Evolutionary conservation across 225 moss, liverwort and hornwort genomes (phyloP).

Genomic region (Marchantia polymorpha): DNA sequence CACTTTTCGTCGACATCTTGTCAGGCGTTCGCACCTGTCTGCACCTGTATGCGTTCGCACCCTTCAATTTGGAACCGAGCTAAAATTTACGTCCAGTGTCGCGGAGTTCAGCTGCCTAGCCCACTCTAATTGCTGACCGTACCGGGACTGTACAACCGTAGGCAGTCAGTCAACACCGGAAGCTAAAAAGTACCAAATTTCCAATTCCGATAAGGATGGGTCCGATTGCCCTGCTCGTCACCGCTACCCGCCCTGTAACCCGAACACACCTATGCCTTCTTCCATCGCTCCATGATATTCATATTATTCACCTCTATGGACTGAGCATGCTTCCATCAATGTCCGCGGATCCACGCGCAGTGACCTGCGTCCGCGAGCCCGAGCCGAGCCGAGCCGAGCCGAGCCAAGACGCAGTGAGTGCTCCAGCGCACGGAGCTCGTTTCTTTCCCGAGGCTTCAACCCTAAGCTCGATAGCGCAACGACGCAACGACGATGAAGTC

Average conservation of each 20-base stretch:
- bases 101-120: slow-evolving; percentile 2
- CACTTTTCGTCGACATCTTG: slow-evolving; percentile 66
- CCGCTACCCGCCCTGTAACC: slow-evolving; percentile 26
- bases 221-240: slow-evolving; percentile 1
- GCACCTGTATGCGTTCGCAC: slow-evolving; percentile 1
- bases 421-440: not conserved
- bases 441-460: slow-evolving; percentile 6
- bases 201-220: slow-evolving; percentile 7
- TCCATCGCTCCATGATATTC: slow-evolving; percentile 42
- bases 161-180: not conserved
- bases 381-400: not conserved
- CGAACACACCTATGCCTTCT: slow-evolving; percentile 36
- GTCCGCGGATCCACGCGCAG: not conserved
- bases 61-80: slow-evolving; percentile 12
- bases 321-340: slow-evolving; percentile 31
- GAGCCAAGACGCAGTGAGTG: not conserved
- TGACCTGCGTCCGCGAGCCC: too few relatives aligned
- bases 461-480: not conserved
- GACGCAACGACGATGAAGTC: not conserved
- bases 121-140: not conserved
- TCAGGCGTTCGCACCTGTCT: not conserved
- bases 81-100: slow-evolving; percentile 14
- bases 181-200: not conserved
- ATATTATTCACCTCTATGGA: slow-evolving; percentile 9
- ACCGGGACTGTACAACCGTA: not conserved